A percentile compares a stretch with the other conserved stretches of the same genome.
These are phyloP conservation scores for Pseudogymnoascus sp. DNA, from an alignment of 2,329 filamentous ascomycete species.

Conservation along the genomic window DNA sequence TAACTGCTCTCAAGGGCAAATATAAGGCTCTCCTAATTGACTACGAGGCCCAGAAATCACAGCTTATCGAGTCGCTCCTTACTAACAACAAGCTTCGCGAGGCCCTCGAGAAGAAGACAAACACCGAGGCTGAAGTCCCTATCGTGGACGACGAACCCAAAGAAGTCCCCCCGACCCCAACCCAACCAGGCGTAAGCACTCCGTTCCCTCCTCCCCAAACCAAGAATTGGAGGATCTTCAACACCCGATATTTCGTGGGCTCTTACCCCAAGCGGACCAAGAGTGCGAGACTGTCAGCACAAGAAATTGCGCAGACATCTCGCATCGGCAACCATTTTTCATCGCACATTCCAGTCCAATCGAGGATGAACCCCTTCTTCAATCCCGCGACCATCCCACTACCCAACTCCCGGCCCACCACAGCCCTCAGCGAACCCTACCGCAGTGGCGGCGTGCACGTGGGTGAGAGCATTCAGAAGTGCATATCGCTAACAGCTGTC, in stretches of 20 bases:
- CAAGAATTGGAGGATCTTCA: not conserved
- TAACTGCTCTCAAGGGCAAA: constrained; percentile 46
- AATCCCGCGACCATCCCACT: not conserved
- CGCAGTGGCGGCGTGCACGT: not conserved
- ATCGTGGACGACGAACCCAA: not conserved
- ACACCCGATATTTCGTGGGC: constrained; percentile 2
- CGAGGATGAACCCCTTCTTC: not conserved
- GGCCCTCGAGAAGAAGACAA: constrained; percentile 31
- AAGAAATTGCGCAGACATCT: not conserved
- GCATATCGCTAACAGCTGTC: not conserved
- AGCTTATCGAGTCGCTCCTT: constrained; percentile 51
- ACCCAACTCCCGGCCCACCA: not conserved
- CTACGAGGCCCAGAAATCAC: constrained; percentile 48
- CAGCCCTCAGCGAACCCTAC: not conserved
- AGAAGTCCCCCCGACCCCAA: not conserved
- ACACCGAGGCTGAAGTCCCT: not conserved
- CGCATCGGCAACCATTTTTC: not conserved
- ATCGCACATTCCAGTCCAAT: not conserved
- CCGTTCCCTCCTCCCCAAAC: not conserved
- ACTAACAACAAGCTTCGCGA: constrained; percentile 53
- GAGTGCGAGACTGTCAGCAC: not conserved
- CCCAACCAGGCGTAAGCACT: constrained; percentile 1
- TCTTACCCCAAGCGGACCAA: not conserved
- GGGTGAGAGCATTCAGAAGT: not conserved
- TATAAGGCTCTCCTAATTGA: constrained; percentile 42